These are phyloP conservation scores for Gastrolobium villosum DNA, from an alignment of 306 rosid species.

Conservation along the genomic window DNA sequence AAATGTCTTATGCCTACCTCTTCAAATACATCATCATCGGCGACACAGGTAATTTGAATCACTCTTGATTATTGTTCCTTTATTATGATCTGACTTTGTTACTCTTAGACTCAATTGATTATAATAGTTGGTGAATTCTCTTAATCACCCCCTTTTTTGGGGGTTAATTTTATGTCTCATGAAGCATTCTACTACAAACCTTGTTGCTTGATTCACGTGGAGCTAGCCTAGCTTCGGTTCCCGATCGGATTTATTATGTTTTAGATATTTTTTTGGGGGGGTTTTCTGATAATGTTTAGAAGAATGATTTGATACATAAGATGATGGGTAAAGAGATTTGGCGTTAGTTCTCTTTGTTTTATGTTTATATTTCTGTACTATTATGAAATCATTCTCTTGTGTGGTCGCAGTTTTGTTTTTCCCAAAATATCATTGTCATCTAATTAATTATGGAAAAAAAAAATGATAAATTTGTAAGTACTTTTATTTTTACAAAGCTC, in stretches of 20 bases:
- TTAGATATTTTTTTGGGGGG: not conserved
- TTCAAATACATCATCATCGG: constrained; percentile 99
- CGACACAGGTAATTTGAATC: constrained; percentile 75
- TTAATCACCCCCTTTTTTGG: not conserved
- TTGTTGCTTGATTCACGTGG: constrained; percentile 23
- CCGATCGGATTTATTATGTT: constrained; percentile 19
- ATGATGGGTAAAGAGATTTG: constrained; percentile 5
- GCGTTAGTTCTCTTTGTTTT: not conserved
- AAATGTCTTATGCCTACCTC: constrained; percentile 94
- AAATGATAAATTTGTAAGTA: not conserved
- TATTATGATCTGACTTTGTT: constrained; percentile 28
- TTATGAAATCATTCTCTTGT: not conserved
- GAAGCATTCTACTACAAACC: not conserved
- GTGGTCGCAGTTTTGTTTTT: not conserved
- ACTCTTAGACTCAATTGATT: constrained; percentile 22
- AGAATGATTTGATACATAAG: constrained; percentile 24
- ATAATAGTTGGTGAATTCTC: not conserved
- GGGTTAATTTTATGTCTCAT: no score
- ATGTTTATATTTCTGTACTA: not conserved
- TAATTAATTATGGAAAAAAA: not conserved
- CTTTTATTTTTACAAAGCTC: not conserved
- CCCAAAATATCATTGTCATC: not conserved
- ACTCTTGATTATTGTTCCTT: not conserved
- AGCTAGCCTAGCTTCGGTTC: constrained; percentile 16
- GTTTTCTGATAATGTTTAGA: not conserved